Evolutionary conservation across 176 grass and related monocot genomes (phyloP), one percentile per base, ranked within the genome.

Genomic region (Avena atlantica): DNA sequence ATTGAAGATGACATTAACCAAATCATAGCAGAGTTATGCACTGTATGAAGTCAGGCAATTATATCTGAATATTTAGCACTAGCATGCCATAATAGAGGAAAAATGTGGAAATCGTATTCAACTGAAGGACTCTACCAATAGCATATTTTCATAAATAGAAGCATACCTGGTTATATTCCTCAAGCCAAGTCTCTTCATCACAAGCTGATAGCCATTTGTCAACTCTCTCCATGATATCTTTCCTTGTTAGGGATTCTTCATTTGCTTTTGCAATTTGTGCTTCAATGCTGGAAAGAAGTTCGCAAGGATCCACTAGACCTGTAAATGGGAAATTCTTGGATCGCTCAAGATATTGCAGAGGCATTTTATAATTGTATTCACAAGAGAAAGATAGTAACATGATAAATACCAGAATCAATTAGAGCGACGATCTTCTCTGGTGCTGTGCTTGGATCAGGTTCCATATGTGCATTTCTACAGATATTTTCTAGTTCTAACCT

Each of bases 121-220:
- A 67, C 77, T n/a, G 1, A 74, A 78, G 61, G 23, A 51, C 45
- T 52, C 1, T 69, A 23, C 8, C 1, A 78, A 78, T 62, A 87
- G 25, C 73, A 83, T 37, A 24, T 45, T 75, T 61, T 84, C 61
- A 23, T 11, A 34, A 20, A 87, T 51, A 87, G 51, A 85, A 68
- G 21, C 76, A 12, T 91, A 96, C 97, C 55, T 93, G 89, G 78
- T 93, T 94, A 85, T 99, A 99, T 70, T 94, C 94, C 90, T 99
- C 92, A 83, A 99, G 94, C 97, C 97, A 99, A 84, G 87, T 93
- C 74, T 99, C 97, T 93, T 96, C 97, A 55, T 96, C 94, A 81
- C 89, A 96, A 81, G 92, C 90, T 20, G 77, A 90, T 72, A 94
- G 68, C 97, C 97, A 99, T 90, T 91, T 96, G 60, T 81, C 90